phyloP scores from a whole-genome alignment of 805 yeast species.

The Wickerhamomyces hampshirensis region DNA sequence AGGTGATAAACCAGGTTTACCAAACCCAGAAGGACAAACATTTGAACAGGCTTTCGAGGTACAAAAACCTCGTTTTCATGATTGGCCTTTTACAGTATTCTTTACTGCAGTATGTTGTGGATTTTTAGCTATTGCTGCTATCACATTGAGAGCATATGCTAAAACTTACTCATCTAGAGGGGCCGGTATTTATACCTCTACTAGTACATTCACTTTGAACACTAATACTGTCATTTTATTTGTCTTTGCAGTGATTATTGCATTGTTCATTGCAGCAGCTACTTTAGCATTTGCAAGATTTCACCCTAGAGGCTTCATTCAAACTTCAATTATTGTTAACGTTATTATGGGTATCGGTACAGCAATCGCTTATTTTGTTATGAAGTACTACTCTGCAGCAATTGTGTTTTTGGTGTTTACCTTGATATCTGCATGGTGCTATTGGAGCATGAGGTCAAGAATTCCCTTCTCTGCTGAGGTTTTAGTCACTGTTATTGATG shows the following conservation, averaged over 20 bases:
- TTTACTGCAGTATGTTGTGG: conserved; percentile 50
- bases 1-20: conserved; percentile 30
- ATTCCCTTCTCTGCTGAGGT: conserved; percentile 74
- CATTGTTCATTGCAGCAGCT: conserved; percentile 50
- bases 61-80: conserved; percentile 61
- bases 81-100: conserved; percentile 63
- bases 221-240: conserved; percentile 71
- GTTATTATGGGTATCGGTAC: conserved; percentile 69
- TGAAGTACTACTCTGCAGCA: conserved; percentile 74
- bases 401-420: conserved; percentile 68
- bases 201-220: conserved; percentile 58
- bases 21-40: conserved; percentile 35
- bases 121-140: conserved; percentile 63
- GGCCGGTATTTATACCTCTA: conserved; percentile 51
- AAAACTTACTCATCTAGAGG: conserved; percentile 53
- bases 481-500: conserved; percentile 68
- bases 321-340: conserved; percentile 62
- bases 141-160: conserved; percentile 62
- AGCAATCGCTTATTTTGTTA: conserved; percentile 65
- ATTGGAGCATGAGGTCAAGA: conserved; percentile 65
- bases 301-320: conserved; percentile 64
- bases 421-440: conserved; percentile 58
- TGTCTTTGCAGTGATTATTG: conserved; percentile 57
- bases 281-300: conserved; percentile 59
- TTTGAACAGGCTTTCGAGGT: conserved; percentile 70